Conservation (phyloP, 192 early-diverging fungal genomes). For the Umbelopsis ramanniana region DNA sequence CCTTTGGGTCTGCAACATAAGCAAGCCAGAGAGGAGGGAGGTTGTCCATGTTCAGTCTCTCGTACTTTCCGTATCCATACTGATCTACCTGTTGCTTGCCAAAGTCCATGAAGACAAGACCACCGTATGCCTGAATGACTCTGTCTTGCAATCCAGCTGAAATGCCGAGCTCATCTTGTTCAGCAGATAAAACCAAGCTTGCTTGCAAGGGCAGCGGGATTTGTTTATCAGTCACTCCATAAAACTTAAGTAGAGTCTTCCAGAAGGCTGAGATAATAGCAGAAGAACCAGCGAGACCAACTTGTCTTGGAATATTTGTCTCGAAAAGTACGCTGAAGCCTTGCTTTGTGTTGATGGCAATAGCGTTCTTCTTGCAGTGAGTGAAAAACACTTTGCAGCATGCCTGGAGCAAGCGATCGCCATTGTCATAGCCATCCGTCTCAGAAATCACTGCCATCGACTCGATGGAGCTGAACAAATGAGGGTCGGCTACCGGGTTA, state of each 20-base stretch:
- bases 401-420: slow-evolving; percentile 53
- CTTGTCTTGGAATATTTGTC: slow-evolving; percentile 68
- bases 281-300: slow-evolving; percentile 53
- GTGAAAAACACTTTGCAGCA: slow-evolving; percentile 56
- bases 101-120: slow-evolving; percentile 70
- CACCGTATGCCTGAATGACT: slow-evolving; percentile 64
- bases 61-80: slow-evolving; percentile 56
- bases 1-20: slow-evolving; percentile 58
- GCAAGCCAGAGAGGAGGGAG: slow-evolving; percentile 55
- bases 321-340: slow-evolving; percentile 58
- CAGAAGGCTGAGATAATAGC: slow-evolving; percentile 63
- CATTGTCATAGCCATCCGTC: slow-evolving; percentile 61
- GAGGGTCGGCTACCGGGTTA: slow-evolving; percentile 41
- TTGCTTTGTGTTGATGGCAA: slow-evolving; percentile 36
- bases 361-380: slow-evolving; percentile 41
- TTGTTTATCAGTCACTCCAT: slow-evolving; percentile 29
- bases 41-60: slow-evolving; percentile 34
- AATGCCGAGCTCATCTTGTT: slow-evolving; percentile 61
- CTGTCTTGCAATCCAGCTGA: slow-evolving; percentile 66
- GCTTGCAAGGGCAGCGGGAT: slow-evolving; percentile 58
- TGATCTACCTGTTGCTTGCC: slow-evolving; percentile 48
- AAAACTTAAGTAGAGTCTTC: slow-evolving; percentile 49
- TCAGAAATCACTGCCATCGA: slow-evolving; percentile 31
- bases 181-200: slow-evolving; percentile 56
- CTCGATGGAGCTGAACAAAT: slow-evolving; percentile 41